A percentile compares a stretch with the other conserved stretches of the same genome.
phyloP scores from a whole-genome alignment of 345 rosid genomes.

The Aurinia saxatilis region DNA sequence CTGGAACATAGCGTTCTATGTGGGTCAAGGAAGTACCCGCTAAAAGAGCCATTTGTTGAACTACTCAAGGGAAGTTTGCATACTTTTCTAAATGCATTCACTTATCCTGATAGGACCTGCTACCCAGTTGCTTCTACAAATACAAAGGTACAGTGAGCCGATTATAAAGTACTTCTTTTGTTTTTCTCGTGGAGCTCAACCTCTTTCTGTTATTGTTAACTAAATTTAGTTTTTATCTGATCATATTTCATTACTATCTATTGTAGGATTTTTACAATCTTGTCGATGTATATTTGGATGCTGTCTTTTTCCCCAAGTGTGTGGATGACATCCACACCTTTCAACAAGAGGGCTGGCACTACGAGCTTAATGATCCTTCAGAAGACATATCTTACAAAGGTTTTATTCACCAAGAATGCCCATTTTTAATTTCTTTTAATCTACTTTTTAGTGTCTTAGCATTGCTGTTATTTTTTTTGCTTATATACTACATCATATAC shows the following conservation, averaged over 20 bases:
- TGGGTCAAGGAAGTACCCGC: conserved; percentile 92
- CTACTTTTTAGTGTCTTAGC: background rate
- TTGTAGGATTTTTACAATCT: conserved; percentile 89
- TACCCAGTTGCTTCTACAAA: conserved; percentile 98
- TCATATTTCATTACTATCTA: conserved; percentile 26
- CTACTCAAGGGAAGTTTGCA: conserved; percentile 87
- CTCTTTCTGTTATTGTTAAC: background rate
- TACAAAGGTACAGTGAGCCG: conserved; percentile 47
- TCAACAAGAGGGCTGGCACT: conserved; percentile 99
- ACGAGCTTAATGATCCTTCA: conserved; percentile 78
- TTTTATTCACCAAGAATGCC: conserved; percentile 8
- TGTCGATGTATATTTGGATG: conserved; percentile 95
- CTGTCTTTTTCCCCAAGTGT: conserved; percentile 97
- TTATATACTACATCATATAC: background rate
- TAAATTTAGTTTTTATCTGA: background rate
- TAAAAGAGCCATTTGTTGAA: conserved; percentile 98
- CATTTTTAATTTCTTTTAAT: background rate
- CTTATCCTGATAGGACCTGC: conserved; percentile 97
- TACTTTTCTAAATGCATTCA: conserved; percentile 91
- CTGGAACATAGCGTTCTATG: conserved; percentile 94
- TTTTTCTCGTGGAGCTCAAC: background rate
- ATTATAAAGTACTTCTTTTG: background rate
- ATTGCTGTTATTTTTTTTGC: background rate
- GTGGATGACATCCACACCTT: conserved; percentile 80
- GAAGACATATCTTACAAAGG: conserved; percentile 95